Percentiles rank a stretch among this genome's conserved stretches.
Evolutionary conservation across 805 yeast species (phyloP).

Genomic region (Candida jianshihensis): DNA sequence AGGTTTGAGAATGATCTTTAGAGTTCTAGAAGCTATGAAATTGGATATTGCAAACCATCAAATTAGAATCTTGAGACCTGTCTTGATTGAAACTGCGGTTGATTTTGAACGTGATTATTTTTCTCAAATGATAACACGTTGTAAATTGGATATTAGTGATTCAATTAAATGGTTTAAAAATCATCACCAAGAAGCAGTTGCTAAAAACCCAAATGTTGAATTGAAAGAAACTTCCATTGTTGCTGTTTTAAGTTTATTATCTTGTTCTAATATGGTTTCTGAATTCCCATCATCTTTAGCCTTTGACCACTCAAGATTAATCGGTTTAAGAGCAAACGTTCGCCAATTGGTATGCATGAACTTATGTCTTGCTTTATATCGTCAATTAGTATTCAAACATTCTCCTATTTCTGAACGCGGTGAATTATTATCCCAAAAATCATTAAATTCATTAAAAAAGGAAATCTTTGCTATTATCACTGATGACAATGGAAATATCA

Average conservation of each 20-base stretch:
- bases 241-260: constrained; percentile 55
- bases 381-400: constrained; percentile 46
- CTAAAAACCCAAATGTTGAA: constrained; percentile 14
- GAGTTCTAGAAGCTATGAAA: constrained; percentile 89
- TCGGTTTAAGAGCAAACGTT: constrained; percentile 75
- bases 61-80: constrained; percentile 77
- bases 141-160: constrained; percentile 22
- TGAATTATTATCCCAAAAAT: constrained; percentile 28
- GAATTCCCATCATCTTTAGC: constrained; percentile 81
- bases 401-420: constrained; percentile 16
- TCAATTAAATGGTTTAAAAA: constrained; percentile 21
- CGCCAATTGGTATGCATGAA: constrained; percentile 78
- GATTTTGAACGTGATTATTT: constrained; percentile 82
- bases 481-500: constrained; percentile 79
- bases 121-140: constrained; percentile 57
- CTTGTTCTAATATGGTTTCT: constrained; percentile 73
- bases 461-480: constrained; percentile 75
- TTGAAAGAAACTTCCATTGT: constrained; percentile 37
- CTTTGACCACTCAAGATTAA: constrained; percentile 76
- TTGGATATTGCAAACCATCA: constrained; percentile 94
- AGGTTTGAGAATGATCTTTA: constrained; percentile 71
- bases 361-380: constrained; percentile 64
- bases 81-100: constrained; percentile 76
- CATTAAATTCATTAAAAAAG: constrained; percentile 44
- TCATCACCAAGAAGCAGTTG: constrained; percentile 7